A percentile compares a stretch with the other conserved stretches of the same genome.
phyloP scores from a whole-genome alignment of 768 basidiomycete genomes.

The Amanita fuliginea region DNA sequence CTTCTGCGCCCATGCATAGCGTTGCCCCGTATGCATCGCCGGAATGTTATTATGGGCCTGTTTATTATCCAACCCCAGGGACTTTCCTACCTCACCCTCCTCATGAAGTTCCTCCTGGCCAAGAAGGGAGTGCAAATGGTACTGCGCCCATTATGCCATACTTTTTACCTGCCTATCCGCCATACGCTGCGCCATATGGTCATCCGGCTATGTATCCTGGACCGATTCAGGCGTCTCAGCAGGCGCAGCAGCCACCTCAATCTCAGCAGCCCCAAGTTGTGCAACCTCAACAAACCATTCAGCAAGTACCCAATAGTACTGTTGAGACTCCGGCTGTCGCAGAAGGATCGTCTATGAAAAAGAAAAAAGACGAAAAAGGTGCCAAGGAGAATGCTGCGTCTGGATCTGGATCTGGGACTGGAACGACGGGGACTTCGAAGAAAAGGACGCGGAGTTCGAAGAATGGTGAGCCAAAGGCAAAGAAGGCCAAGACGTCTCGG shows the following conservation, averaged over 20 bases:
- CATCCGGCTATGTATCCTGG: slow-evolving; percentile 21
- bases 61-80: slow-evolving; percentile 27
- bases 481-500: slow-evolving; percentile 18
- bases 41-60: slow-evolving; percentile 28
- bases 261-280: slow-evolving; percentile 13
- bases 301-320: background rate
- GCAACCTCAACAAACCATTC: slow-evolving; percentile 3
- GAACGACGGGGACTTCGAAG: slow-evolving; percentile 11
- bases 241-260: slow-evolving; percentile 9
- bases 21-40: slow-evolving; percentile 21
- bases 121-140: slow-evolving; percentile 21
- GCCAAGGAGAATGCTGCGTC: slow-evolving; percentile 1
- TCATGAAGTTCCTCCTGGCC: slow-evolving; percentile 21
- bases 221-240: slow-evolving; percentile 9
- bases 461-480: slow-evolving; percentile 19
- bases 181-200: slow-evolving; percentile 20
- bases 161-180: slow-evolving; percentile 28
- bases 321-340: background rate
- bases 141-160: slow-evolving; percentile 28
- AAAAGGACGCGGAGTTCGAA: slow-evolving; percentile 18
- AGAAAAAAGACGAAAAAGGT: slow-evolving; percentile 14
- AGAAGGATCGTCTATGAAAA: background rate
- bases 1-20: slow-evolving; percentile 21
- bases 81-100: slow-evolving; percentile 19
- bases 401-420: slow-evolving; percentile 9